Evolutionary conservation across 257 asterid genomes (phyloP).

Genomic region (Rhazya stricta): DNA sequence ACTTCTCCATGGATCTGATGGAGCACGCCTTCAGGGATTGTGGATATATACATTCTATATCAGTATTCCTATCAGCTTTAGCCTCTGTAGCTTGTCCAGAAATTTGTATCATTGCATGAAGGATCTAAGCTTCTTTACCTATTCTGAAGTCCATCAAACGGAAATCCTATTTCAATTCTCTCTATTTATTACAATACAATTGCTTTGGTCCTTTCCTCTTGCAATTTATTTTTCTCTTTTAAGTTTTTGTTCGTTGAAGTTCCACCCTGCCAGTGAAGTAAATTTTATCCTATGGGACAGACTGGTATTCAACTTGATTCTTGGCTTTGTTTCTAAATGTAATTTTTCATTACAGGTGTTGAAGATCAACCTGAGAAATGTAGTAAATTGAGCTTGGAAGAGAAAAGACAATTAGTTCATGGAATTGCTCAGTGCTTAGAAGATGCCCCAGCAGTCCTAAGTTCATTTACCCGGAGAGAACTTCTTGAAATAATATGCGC

Average conservation of each 20-base stretch:
- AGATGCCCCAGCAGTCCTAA: constrained; percentile 51
- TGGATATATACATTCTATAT: too few relatives aligned
- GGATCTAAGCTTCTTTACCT: too few relatives aligned
- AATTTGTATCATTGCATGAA: background rate
- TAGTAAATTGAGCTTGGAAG: constrained; percentile 62
- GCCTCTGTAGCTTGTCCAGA: too few relatives aligned
- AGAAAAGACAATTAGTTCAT: constrained; percentile 55
- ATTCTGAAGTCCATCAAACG: background rate
- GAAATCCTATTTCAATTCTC: background rate
- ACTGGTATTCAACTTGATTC: background rate
- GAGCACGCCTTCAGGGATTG: background rate
- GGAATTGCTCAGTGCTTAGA: constrained; percentile 62
- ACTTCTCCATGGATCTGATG: background rate
- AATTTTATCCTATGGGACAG: background rate
- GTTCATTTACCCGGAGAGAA: constrained; percentile 62
- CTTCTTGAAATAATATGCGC: constrained; percentile 61
- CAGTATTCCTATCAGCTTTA: too few relatives aligned
- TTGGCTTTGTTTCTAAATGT: background rate
- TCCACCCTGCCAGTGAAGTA: background rate
- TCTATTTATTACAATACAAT: background rate
- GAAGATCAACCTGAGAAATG: constrained; percentile 44
- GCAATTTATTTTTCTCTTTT: background rate
- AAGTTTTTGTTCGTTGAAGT: background rate
- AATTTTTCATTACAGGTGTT: constrained; percentile 35
- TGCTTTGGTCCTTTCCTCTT: background rate